Conservation (phyloP, 129 eudicot genomes). For the Flaveria robusta region DNA sequence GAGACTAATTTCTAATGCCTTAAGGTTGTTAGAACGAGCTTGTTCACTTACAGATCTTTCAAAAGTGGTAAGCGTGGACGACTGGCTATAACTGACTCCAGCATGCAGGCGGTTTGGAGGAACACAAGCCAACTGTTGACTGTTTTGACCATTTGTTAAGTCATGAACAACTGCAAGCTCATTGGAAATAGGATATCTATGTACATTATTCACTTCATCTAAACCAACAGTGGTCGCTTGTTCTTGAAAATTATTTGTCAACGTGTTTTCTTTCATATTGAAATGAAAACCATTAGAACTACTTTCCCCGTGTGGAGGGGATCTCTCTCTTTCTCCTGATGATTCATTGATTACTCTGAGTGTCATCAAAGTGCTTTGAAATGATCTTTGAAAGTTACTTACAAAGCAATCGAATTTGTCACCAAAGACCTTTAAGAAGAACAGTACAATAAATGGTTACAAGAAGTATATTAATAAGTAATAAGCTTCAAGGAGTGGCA, state of each 20-base stretch:
- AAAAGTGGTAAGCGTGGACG: constrained; percentile 44
- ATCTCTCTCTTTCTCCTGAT: constrained; percentile 31
- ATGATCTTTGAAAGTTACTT: constrained; percentile 72
- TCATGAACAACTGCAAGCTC: constrained; percentile 48
- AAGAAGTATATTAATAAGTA: background rate
- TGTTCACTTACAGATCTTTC: constrained; percentile 78
- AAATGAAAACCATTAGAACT: constrained; percentile 26
- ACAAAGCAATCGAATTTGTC: constrained; percentile 76
- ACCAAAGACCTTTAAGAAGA: constrained; percentile 57
- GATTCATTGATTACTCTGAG: constrained; percentile 61
- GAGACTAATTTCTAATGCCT: constrained; percentile 70
- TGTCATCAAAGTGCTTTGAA: constrained; percentile 85
- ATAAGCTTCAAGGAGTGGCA: background rate
- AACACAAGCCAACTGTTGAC: constrained; percentile 44
- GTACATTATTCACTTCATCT: constrained; percentile 31
- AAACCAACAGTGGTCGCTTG: constrained; percentile 29
- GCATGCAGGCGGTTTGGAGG: constrained; percentile 34
- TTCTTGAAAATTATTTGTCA: constrained; percentile 21
- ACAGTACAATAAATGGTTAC: constrained; percentile 12
- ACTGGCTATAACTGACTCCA: constrained; percentile 6
- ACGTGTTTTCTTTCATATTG: constrained; percentile 27
- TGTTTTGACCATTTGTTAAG: constrained; percentile 25
- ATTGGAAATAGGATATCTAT: constrained; percentile 22
- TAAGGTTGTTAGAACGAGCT: constrained; percentile 78
- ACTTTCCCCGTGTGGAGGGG: constrained; percentile 30